Base-by-base conservation (phyloP, 176 grass and related monocot species). In the Carex kokanica region DNA sequence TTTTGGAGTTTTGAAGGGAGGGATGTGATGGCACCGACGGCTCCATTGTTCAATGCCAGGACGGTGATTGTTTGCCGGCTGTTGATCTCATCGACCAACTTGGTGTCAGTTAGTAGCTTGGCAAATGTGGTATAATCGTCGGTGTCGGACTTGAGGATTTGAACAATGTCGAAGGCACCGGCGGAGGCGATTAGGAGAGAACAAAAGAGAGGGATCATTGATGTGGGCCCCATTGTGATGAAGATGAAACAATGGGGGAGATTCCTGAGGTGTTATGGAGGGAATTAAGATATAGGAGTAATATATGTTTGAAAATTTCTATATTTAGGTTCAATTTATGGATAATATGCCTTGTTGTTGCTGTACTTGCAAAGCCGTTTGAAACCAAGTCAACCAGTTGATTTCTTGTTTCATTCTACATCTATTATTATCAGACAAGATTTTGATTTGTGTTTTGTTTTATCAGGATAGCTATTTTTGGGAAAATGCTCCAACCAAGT, bases 31-130 rank as follows among this genome's bases (percentile, higher is more conserved):
- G 55, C 68, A 0, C 81, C 12, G 9, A 70, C 24, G 3, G 88
- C 94, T 3, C 71, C 21, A 61, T 97, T 93, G 82, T 91, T 84
- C 17, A 97, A 5, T 4, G 85, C 84, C 5, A 97, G 85, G 84
- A 97, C 88, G 14, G 94, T 97, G 88, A 97, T 90, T 15, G 88
- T 93, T 60, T 90, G 78, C 11, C 91, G 91, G 6, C 62, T 56
- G 60, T 97, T 94, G 78, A 97, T 97, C 61, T 91, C 88, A 0
- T 93, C 89, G 0, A 60, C 82, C 24, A 97, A 81, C 72, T 93
- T 97, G 25, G 67, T 81, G 55, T 90, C 86, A 0, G 81, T 72
- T 23, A 97, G 79, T 55, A 93, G 88, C 78, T 75, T 55, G 49
- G 84, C 91, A 68, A 94, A 93, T 6, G 20, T 90, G 38, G 84